Conservation (phyloP, 768 basidiomycete species). For the Termitomyces sp. region DNA sequence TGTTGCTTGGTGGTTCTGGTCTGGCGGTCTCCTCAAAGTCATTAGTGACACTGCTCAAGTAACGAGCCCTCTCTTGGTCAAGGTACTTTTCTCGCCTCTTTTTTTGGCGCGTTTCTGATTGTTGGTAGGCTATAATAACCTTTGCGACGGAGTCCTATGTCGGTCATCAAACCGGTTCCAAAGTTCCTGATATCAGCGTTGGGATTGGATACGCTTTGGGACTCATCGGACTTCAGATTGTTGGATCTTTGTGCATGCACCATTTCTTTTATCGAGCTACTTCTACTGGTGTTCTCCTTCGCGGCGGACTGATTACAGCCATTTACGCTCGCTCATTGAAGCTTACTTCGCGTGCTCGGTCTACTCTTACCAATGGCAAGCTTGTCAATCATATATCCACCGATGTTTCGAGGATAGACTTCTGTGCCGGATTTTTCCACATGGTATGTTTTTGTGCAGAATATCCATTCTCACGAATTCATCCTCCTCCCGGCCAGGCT, state of each 20-base stretch:
- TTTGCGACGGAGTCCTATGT: constrained; percentile 61
- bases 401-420: constrained; percentile 89
- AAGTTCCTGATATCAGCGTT: constrained; percentile 35
- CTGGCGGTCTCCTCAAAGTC: constrained; percentile 50
- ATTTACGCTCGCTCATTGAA: constrained; percentile 76
- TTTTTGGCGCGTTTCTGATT: background rate
- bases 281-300: constrained; percentile 71
- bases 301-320: constrained; percentile 82
- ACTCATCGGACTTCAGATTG: constrained; percentile 62
- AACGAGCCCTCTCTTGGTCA: constrained; percentile 72
- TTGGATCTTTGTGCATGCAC: constrained; percentile 62
- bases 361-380: constrained; percentile 79
- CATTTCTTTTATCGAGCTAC: constrained; percentile 81
- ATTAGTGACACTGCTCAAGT: constrained; percentile 70
- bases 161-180: constrained; percentile 31
- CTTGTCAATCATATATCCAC: constrained; percentile 93
- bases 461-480: background rate
- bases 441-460: constrained; percentile 33
- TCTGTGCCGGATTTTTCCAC: constrained; percentile 75
- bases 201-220: constrained; percentile 75
- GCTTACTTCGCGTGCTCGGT: constrained; percentile 74
- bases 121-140: constrained; percentile 56
- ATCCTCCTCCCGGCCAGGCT: constrained; percentile 23
- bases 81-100: constrained; percentile 37
- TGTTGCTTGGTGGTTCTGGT: constrained; percentile 77